These are phyloP conservation scores for Pyrenula aspistea DNA, from an alignment of 495 filamentous ascomycete genomes.

Conservation along the genomic window DNA sequence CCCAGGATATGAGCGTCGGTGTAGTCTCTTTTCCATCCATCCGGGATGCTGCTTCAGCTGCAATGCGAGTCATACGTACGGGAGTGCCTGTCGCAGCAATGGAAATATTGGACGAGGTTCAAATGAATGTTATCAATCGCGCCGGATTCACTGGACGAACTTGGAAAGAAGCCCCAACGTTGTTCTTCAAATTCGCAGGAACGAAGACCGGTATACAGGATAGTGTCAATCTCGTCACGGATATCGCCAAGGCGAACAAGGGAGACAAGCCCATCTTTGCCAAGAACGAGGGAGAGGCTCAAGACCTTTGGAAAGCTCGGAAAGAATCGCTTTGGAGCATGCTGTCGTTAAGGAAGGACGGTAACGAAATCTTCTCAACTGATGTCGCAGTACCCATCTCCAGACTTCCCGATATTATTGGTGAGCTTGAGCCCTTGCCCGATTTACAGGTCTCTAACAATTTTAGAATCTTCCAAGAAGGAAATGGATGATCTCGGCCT, in stretches of 20 bases:
- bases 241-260: constrained; percentile 49
- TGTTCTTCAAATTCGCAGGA: constrained; percentile 93
- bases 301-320: constrained; percentile 75
- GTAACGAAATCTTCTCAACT: constrained; percentile 58
- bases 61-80: constrained; percentile 63
- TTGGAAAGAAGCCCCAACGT: constrained; percentile 72
- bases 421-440: constrained; percentile 14
- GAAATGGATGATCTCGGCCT: constrained; percentile 76
- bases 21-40: constrained; percentile 71
- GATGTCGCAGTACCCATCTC: constrained; percentile 87
- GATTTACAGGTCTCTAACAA: constrained; percentile 4
- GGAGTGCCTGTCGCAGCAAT: constrained; percentile 80
- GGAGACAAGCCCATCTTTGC: constrained; percentile 72
- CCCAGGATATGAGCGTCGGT: constrained; percentile 68
- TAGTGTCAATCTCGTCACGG: constrained; percentile 61
- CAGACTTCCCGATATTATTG: constrained; percentile 75
- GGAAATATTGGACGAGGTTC: constrained; percentile 86
- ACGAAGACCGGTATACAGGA: constrained; percentile 67
- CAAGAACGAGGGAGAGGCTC: constrained; percentile 48
- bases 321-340: constrained; percentile 73
- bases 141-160: constrained; percentile 56
- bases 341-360: constrained; percentile 38
- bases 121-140: constrained; percentile 86
- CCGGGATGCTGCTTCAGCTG: constrained; percentile 68
- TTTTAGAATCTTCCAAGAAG: constrained; percentile 67